Conservation (phyloP, 2,329 filamentous ascomycete genomes). For the Tolypocladium endophyticum region DNA sequence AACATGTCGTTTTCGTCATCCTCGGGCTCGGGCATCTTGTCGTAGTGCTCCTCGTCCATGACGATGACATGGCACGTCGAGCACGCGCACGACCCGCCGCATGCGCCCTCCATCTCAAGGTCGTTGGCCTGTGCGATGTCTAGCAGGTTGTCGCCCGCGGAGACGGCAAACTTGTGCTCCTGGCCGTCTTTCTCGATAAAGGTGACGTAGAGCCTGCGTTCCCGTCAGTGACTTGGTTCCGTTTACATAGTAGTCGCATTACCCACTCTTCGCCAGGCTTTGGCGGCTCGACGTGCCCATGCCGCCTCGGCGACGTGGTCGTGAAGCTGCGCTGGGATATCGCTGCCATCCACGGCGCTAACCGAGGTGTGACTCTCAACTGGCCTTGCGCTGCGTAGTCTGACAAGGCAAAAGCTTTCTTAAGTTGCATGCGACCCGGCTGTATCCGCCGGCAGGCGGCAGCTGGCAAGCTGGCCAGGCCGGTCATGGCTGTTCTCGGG, state of each 20-base stretch:
- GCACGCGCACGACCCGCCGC: conserved; percentile 87
- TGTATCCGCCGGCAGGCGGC: conserved; percentile 18
- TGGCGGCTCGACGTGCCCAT: conserved; percentile 75
- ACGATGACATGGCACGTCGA: conserved; percentile 91
- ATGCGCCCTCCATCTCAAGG: conserved; percentile 97
- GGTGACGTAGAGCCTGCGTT: conserved; percentile 66
- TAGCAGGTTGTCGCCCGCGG: conserved; percentile 81
- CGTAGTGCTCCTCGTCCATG: conserved; percentile 59
- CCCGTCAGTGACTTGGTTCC: conserved; percentile 2
- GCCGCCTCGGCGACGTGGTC: conserved; percentile 45
- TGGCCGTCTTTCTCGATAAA: conserved; percentile 87
- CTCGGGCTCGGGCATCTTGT: conserved; percentile 66
- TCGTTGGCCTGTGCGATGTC: conserved; percentile 93
- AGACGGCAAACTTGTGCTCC: conserved; percentile 66
- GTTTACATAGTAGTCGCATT: neutral
- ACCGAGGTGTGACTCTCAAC: conserved; percentile 5
- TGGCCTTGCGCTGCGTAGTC: conserved; percentile 10
- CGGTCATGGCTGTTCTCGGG: conserved; percentile 20
- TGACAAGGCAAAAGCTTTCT: conserved; percentile 2
- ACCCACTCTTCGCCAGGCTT: conserved; percentile 86
- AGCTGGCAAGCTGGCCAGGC: conserved; percentile 21
- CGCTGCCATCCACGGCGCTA: conserved; percentile 7
- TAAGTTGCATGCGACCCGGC: conserved; percentile 10
- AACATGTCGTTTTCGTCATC: conserved; percentile 86
- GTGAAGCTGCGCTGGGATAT: conserved; percentile 48